phyloP scores from a whole-genome alignment of 495 filamentous ascomycete genomes.

The Venustampulla echinocandica region DNA sequence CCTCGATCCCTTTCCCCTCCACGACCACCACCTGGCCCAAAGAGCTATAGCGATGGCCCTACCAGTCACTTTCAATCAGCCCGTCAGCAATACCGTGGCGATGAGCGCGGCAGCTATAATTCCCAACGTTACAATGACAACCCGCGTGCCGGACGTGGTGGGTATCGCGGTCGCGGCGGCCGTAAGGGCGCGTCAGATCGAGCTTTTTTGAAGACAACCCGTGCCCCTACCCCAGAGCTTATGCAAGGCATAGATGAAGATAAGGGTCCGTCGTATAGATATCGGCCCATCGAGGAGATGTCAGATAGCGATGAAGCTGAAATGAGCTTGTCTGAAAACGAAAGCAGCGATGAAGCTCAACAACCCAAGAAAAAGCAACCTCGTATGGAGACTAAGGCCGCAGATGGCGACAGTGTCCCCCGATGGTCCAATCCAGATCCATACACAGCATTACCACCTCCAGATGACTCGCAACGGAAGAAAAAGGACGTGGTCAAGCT shows the following conservation, averaged over 20 bases:
- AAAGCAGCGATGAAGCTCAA: slow-evolving; percentile 37
- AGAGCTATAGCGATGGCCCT: slow-evolving; percentile 3
- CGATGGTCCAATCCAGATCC: slow-evolving; percentile 94
- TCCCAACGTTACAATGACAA: background rate
- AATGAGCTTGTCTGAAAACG: slow-evolving; percentile 51
- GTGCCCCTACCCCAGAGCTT: slow-evolving; percentile 22
- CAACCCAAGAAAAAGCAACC: slow-evolving; percentile 25
- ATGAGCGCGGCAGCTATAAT: background rate
- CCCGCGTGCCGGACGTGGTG: slow-evolving; percentile 8
- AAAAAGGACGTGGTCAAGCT: slow-evolving; percentile 77
- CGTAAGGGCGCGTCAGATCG: slow-evolving; percentile 22
- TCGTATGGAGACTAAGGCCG: slow-evolving; percentile 17
- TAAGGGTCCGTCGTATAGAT: slow-evolving; percentile 30
- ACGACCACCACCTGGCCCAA: background rate
- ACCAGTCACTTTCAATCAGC: background rate
- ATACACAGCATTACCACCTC: slow-evolving; percentile 73
- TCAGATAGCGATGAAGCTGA: slow-evolving; percentile 65
- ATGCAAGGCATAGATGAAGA: slow-evolving; percentile 26
- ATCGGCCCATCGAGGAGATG: slow-evolving; percentile 46
- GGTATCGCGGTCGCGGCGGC: slow-evolving; percentile 20
- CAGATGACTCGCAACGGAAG: slow-evolving; percentile 53
- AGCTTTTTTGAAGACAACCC: slow-evolving; percentile 19
- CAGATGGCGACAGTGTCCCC: slow-evolving; percentile 42
- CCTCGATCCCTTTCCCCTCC: slow-evolving; percentile 3
- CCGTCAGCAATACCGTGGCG: background rate